Evolutionary conservation across 805 yeast species (phyloP), one percentile per base, ranked within the genome.

Genomic region (Saccharomyces cerevisiae): DNA sequence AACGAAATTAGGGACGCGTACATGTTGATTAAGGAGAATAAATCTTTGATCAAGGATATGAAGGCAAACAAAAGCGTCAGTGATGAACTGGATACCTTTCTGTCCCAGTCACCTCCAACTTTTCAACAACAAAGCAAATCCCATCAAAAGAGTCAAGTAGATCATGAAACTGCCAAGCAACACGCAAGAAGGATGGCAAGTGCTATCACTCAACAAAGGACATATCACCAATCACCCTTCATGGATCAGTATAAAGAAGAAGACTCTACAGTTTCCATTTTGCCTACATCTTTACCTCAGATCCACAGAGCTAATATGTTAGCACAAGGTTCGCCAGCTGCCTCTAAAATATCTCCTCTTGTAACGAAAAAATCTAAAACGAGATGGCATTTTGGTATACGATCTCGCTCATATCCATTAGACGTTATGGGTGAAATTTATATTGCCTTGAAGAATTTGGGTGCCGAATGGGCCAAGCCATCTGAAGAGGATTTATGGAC

Each of bases 381-480:
- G 6, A 83, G 96, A 71, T 94, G 99, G 99, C 99, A 94, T 75
- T 94, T 94, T 67, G 99, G 99, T 60, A 94, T 94, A 57, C 79
- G 99, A 67, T 89, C 97, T 8, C 79, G 97, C 64, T 89, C 97
- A 0, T 94, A 94, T 68, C 98, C 99, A 32, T 76, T 94, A 62
- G 99, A 94, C 70, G 99, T 94, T 3, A 94, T 94, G 98, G 97
- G 97, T 28, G 99, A 94, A 69, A 91, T 94, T 47, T 94, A 94
- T 72, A 79, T 97, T 49, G 98, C 98, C 1, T 76, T 94, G 67
- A 88, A 88, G 71, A 89, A 88, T 64, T 74, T 94, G 53, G 97
- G 97, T 1, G 98, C 98, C 0, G 97, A 94, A 70, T 94, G 98
- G 98, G 88, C 94, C 9, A 84, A 85, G 62, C 97, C 98, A 6